Percentiles rank a stretch among this genome's conserved stretches.
Conservation (phyloP, 2,329 filamentous ascomycete genomes). For the Sordariomycetes sp. region DNA sequence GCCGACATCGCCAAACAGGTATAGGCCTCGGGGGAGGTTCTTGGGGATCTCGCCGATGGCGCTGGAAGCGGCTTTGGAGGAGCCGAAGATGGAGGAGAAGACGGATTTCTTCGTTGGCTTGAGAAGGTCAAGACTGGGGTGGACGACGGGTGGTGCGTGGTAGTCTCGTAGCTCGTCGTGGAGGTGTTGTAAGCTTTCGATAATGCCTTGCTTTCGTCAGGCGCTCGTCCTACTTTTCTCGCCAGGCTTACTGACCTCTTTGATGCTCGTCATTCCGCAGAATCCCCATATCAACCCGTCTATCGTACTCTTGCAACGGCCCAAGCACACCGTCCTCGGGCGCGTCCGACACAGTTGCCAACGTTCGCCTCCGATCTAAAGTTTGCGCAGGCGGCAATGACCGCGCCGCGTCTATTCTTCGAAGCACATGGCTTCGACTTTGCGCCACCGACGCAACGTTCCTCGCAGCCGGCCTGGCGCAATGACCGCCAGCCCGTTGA, state of each 20-base stretch:
- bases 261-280: slow-evolving; percentile 87
- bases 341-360: slow-evolving; percentile 2
- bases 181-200: slow-evolving; percentile 80
- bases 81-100: slow-evolving; percentile 51
- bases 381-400: not conserved
- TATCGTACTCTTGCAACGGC: slow-evolving; percentile 82
- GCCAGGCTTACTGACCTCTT: slow-evolving; percentile 47
- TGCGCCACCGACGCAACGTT: not conserved
- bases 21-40: slow-evolving; percentile 79
- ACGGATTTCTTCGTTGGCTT: slow-evolving; percentile 45
- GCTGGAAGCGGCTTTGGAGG: slow-evolving; percentile 26
- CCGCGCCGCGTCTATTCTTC: not conserved
- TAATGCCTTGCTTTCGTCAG: slow-evolving; percentile 55
- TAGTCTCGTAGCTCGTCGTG: slow-evolving; percentile 76
- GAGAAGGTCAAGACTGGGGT: slow-evolving; percentile 66
- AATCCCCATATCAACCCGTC: slow-evolving; percentile 62
- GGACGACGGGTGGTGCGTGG: slow-evolving; percentile 61
- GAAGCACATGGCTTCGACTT: not conserved
- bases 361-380: not conserved
- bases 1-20: slow-evolving; percentile 93
- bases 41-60: slow-evolving; percentile 49
- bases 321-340: slow-evolving; percentile 33
- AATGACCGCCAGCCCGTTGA: not conserved
- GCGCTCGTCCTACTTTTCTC: not conserved
- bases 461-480: not conserved